phyloP scores from a whole-genome alignment of 495 filamentous ascomycete genomes.

The Parathielavia appendiculata region DNA sequence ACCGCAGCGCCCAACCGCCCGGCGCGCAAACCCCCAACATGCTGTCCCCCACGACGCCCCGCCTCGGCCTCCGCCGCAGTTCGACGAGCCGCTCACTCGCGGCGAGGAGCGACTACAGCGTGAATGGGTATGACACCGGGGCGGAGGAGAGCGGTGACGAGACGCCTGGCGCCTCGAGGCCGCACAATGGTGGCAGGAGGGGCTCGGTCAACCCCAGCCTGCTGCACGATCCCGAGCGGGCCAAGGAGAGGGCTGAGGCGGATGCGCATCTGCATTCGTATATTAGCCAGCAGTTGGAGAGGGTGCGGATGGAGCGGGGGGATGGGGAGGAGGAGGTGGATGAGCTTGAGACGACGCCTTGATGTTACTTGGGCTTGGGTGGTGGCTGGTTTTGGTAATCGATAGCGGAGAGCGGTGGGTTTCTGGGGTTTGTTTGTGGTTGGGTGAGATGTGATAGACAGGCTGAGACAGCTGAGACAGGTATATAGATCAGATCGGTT shows the following conservation, averaged over 20 bases:
- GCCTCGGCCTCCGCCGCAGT: conserved; percentile 60
- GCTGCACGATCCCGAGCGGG: conserved; percentile 33
- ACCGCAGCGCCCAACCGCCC: conserved; percentile 38
- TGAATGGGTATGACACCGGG: conserved; percentile 25
- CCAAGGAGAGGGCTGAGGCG: conserved; percentile 46
- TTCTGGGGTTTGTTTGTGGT: background rate
- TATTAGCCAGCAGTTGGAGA: conserved; percentile 63
- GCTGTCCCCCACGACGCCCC: conserved; percentile 33
- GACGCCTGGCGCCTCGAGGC: conserved; percentile 5
- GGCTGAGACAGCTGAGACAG: too few species aligned
- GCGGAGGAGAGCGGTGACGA: conserved; percentile 32
- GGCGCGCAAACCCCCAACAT: conserved; percentile 32
- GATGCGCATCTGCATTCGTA: conserved; percentile 66
- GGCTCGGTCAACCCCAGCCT: conserved; percentile 26
- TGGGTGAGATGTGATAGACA: conserved; percentile 9
- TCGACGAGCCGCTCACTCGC: conserved; percentile 84
- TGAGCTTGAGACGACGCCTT: conserved; percentile 45
- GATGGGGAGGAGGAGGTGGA: conserved; percentile 37
- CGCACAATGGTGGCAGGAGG: conserved; percentile 21
- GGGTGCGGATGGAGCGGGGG: conserved; percentile 44
- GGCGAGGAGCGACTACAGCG: conserved; percentile 72
- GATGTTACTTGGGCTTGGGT: background rate
- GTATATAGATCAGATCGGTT: too few species aligned
- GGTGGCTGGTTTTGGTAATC: too few species aligned
- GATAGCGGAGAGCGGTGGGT: background rate